Evolutionary conservation across 768 basidiomycete species (phyloP).

Genomic region (Inosperma sp.): DNA sequence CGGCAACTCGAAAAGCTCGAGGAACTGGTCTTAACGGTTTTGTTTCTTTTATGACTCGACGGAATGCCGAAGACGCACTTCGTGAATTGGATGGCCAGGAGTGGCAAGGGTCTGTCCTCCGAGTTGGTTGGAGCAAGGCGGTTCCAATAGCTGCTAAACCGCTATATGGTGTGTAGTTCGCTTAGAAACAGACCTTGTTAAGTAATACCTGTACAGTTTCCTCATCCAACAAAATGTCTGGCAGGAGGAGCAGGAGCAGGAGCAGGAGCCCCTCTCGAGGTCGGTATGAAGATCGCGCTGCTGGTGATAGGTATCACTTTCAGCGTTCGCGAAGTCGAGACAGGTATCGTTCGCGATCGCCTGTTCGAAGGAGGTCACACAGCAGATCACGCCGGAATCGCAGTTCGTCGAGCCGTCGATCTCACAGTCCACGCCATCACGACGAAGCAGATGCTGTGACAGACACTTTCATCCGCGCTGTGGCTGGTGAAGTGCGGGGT

Average conservation of each 20-base stretch:
- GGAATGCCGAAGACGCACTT: constrained; percentile 84
- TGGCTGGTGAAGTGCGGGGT: constrained; percentile 79
- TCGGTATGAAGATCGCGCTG: constrained; percentile 27
- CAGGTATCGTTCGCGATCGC: constrained; percentile 42
- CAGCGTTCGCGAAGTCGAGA: constrained; percentile 48
- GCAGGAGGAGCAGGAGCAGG: constrained; percentile 28
- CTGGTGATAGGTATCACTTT: constrained; percentile 37
- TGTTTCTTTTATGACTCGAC: constrained; percentile 92
- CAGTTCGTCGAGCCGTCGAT: constrained; percentile 47
- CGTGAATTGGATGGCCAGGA: constrained; percentile 90
- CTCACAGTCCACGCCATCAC: constrained; percentile 47
- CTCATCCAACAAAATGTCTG: constrained; percentile 14
- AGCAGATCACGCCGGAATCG: constrained; percentile 33
- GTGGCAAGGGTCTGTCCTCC: constrained; percentile 85
- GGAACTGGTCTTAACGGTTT: constrained; percentile 87
- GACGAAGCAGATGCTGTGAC: constrained; percentile 70
- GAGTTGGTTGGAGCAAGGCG: constrained; percentile 97
- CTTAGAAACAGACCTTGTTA: background rate
- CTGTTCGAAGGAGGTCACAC: constrained; percentile 31
- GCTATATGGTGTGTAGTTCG: constrained; percentile 60
- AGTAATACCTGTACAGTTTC: constrained; percentile 14
- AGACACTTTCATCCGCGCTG: constrained; percentile 81
- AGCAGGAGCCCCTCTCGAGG: constrained; percentile 40
- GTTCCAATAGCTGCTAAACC: constrained; percentile 78
- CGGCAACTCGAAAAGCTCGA: constrained; percentile 62